Evolutionary conservation across 1,139 yeast species (phyloP), one percentile per base, ranked within the genome.

Genomic region (Groenewaldozyma sp.): DNA sequence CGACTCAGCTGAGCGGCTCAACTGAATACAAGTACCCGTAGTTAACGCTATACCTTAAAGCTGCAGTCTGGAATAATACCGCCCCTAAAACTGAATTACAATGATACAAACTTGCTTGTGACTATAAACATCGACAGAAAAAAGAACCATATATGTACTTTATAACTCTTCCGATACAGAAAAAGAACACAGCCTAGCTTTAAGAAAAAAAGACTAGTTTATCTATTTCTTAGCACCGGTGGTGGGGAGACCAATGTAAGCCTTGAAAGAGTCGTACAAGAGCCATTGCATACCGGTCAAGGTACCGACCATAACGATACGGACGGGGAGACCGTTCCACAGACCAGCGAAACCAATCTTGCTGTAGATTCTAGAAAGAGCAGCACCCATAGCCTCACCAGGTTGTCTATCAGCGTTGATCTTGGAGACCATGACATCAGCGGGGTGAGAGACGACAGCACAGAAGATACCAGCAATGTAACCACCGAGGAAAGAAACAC

Each of bases 281-380:
- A 88, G 74, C 96, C 96, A 88, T 71, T 88, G 97, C 73, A 82
- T 76, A 48, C 95, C 95, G 34, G 97, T 88, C 64, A 88, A 74
- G 26, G 97, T 87, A 70, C 96, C 96, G 62, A 88, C 76, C 97
- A 88, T 88, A 47, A 86, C 76, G 53, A 88, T 87, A 74, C 97
- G 82, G 47, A 87, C 91, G 21, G 88, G 83, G 50, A 88, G 74
- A 41, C 97, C 97, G 59, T 83, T 83, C 97, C 96, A 88, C 48
- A 88, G 71, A 24, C 97, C 97, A 28, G 60, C 67, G 60, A 88
- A 88, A 4, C 97, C 97, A 56, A 88, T 87, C 55, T 75, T 73
- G 40, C 66, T 62, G 62, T 87, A 88, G 56, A 88, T 86, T 55
- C 91, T 75, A 48, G 67, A 56, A 41, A 82, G 69, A 14, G 94